Conservation (phyloP, 164 flowering plant species). For the Saururus chinensis region DNA sequence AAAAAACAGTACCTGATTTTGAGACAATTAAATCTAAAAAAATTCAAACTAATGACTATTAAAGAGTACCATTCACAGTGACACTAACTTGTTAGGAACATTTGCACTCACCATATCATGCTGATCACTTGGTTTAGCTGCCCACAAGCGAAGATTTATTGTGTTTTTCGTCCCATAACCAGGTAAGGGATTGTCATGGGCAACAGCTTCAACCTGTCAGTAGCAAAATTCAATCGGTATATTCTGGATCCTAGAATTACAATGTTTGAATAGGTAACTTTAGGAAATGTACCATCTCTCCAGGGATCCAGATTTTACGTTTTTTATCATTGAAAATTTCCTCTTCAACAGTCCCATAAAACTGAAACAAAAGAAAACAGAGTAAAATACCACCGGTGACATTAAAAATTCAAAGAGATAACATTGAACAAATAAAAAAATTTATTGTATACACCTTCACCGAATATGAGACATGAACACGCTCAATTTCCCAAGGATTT, state of each 20-base stretch:
- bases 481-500: conserved; percentile 59
- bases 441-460: conserved; percentile 37
- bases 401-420: neutral
- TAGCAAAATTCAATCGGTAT: neutral
- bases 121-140: conserved; percentile 48
- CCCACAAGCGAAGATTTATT: conserved; percentile 54
- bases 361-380: conserved; percentile 15
- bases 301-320: conserved; percentile 43
- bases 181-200: conserved; percentile 60
- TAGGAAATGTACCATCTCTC: conserved; percentile 28
- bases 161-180: conserved; percentile 56
- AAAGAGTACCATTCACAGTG: neutral
- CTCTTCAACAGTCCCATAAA: conserved; percentile 49
- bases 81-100: neutral
- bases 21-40: no score
- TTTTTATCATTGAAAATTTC: conserved; percentile 31
- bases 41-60: no score
- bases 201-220: conserved; percentile 50
- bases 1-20: no score
- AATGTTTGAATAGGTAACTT: no score
- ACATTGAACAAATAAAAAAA: neutral
- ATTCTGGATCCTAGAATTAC: neutral
- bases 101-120: conserved; percentile 34
- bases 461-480: conserved; percentile 42
- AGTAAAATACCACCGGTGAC: neutral